These are phyloP conservation scores for Camellia sinensis DNA, from an alignment of 148 eudicot genomes.

Conservation along the genomic window DNA sequence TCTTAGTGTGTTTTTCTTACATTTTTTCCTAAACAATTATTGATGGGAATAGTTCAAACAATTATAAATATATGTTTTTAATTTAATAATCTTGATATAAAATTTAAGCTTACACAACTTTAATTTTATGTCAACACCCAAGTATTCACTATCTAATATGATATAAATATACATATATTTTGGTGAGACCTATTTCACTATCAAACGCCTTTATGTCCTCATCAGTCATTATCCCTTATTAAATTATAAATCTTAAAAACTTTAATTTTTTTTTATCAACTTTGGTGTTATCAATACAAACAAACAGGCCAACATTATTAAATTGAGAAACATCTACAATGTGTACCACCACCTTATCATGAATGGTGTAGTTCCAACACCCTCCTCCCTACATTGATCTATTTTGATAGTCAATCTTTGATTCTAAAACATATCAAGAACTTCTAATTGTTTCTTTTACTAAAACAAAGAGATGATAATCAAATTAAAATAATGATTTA, in stretches of 20 bases:
- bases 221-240: constrained; percentile 27
- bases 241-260: not conserved
- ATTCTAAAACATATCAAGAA: not conserved
- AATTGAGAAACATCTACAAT: not conserved
- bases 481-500: not conserved
- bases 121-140: too few species aligned
- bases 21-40: too few species aligned
- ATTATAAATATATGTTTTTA: too few species aligned
- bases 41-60: too few species aligned
- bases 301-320: constrained; percentile 6
- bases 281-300: constrained; percentile 17
- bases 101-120: too few species aligned
- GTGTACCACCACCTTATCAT: constrained; percentile 1
- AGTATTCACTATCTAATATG: too few species aligned
- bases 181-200: constrained; percentile 12
- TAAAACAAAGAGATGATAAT: not conserved
- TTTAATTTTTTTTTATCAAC: not conserved
- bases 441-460: not conserved
- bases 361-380: not conserved
- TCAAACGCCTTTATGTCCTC: constrained; percentile 35
- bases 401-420: not conserved
- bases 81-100: too few species aligned
- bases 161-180: not conserved
- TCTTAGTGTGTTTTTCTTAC: too few species aligned
- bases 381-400: not conserved